These are phyloP conservation scores for Fusarium papillatum DNA, from an alignment of 2,329 filamentous ascomycete genomes.

Conservation along the genomic window DNA sequence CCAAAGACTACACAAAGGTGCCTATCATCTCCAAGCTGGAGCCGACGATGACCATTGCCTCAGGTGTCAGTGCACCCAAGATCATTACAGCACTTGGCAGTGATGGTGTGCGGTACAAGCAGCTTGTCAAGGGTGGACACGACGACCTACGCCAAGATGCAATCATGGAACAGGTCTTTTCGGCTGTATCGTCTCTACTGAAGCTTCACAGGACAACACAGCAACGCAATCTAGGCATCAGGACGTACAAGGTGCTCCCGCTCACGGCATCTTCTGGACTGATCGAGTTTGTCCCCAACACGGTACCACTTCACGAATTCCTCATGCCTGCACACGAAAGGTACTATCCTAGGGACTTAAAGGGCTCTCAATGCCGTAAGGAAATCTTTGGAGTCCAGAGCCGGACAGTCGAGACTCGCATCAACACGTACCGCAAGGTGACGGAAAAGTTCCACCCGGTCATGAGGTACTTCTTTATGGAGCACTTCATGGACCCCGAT, in stretches of 20 bases:
- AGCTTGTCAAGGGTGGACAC: conserved; percentile 94
- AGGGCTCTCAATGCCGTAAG: conserved; percentile 81
- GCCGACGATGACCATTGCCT: conserved; percentile 85
- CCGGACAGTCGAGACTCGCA: conserved; percentile 77
- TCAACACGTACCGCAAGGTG: conserved; percentile 83
- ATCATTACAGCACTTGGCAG: conserved; percentile 86
- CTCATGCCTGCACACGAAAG: conserved; percentile 90
- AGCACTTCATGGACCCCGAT: conserved; percentile 92
- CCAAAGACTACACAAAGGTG: conserved; percentile 81
- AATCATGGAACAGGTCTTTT: conserved; percentile 99
- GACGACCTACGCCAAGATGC: conserved; percentile 97
- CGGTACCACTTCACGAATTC: conserved; percentile 91
- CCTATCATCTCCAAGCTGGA: conserved; percentile 82
- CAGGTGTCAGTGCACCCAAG: conserved; percentile 93
- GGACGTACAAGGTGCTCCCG: conserved; percentile 97
- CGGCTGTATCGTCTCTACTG: conserved; percentile 91
- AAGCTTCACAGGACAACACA: conserved; percentile 89
- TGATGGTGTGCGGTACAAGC: conserved; percentile 86
- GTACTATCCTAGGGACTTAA: conserved; percentile 89
- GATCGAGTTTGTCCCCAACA: conserved; percentile 97
- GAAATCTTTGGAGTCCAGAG: conserved; percentile 82
- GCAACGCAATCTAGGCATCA: conserved; percentile 89
- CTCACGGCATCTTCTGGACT: conserved; percentile 88
- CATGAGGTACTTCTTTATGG: conserved; percentile 97
- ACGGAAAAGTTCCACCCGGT: conserved; percentile 90